Base-by-base conservation (phyloP, 1,284 basidiomycete genomes). In the Boletus mariae region DNA sequence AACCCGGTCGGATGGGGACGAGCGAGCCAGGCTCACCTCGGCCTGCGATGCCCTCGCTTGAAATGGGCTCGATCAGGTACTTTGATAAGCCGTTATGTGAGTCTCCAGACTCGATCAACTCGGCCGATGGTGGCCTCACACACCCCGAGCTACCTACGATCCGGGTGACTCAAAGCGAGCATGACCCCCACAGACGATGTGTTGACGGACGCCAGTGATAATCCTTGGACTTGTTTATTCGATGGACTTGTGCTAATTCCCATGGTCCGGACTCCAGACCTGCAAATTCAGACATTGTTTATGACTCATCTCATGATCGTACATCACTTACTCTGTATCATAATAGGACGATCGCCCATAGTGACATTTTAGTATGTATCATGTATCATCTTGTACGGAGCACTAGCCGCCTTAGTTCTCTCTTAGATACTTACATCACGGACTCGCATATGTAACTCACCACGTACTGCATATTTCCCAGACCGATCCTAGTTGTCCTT, bases 11-110 rank as follows among this genome's bases (percentile, higher is more conserved):
- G 49, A 23, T 31, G 44, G 43, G 34, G 10, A 32, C 47, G 29
- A 40, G 38, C 45, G 49, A 47, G 38, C 12, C 20, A 15, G n/a
- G 4, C 28, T 53, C 45, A 20, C 44, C 48, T 28, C 29, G 31
- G 10, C 5, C 47, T 23, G 23, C 29, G 12, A 5, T 32, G 28
- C 35, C 38, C n/a, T 25, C 42, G 8, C 37, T 52, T 6, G 52
- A 63, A 45, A 20, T 37, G 40, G 34, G 26, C 50, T 13, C 17
- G 26, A 51, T 25, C 44, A 40, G 9, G 11, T 53, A 47, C 32
- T 54, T 64, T 15, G 52, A 47, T 49, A 31, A 47, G 28, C 54
- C 63, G 0, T 15, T 61, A 8, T 67, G 65, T 15, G 63, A 67
- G 12, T 63, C 62, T 2, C 62, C 62, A 23, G 61, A 64, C 6